Evolutionary conservation across 495 filamentous ascomycete species (phyloP), one percentile per base, ranked within the genome.

Genomic region (Chaetomidium leptoderma): DNA sequence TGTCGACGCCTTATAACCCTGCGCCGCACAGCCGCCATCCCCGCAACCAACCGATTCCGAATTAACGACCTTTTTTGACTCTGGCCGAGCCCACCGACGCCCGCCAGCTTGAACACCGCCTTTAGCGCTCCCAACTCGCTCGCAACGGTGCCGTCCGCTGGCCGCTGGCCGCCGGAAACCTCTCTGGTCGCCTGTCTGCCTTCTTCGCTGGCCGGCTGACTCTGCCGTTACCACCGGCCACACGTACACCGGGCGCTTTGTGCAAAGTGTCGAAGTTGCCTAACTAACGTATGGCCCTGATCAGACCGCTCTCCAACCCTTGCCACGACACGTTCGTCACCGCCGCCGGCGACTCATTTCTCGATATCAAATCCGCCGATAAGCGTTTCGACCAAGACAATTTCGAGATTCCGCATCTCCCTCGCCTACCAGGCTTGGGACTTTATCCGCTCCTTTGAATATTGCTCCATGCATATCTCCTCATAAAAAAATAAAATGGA

Each of bases 401-500:
- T 2, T 32, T 54, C 47, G 14, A 42, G 23, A 44, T 42, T 29
- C 44, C 6, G 21, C 45, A 19, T 32, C 37, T 49, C 44, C 46
- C 42, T 42, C 47, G 24, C 52, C 42, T 53, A 30, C 59, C 37
- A 48, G 54, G 49, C 59, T 33, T 27, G 51, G 48, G 46, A 50
- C 9, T 30, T 23, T 49, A 43, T 61, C 40, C 57, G 39, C 58
- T 66, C 63, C 59, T 62, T 69, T 59, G 35, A 59, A 57, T 51
- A 62, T 45, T 46, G 24, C 24, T 58, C 62, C 67, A 78, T 78
- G 76, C 67, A 72, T 78, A 60, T 66, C 26, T 61, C 58, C 48
- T 68, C 23, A 33, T 58, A 51, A 50, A 5, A 9, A 43, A 32
- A 32, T 11, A 49, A 49, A 44, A 88, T 89, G 86, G 84, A 87